Conservation (phyloP, 176 grass and related monocot species). For the Bolboschoenus planiculmis region DNA sequence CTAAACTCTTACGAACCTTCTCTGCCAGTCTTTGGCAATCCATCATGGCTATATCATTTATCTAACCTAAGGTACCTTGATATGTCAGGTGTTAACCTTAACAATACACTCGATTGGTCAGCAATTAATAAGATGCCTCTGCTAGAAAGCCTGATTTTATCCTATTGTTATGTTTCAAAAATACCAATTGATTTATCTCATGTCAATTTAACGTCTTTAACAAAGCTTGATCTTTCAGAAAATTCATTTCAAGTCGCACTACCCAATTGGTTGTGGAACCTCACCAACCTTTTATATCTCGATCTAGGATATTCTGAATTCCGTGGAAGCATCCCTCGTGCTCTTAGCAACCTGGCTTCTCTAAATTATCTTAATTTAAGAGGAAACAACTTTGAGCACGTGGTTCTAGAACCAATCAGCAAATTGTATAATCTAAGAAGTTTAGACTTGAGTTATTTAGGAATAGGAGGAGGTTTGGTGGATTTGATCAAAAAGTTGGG, state of each 20-base stretch:
- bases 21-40: neutral
- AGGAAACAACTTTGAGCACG: slow-evolving; percentile 23
- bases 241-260: slow-evolving; percentile 16
- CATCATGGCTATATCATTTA: slow-evolving; percentile 24
- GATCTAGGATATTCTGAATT: slow-evolving; percentile 17
- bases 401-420: neutral
- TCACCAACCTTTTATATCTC: slow-evolving; percentile 27
- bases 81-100: slow-evolving; percentile 8
- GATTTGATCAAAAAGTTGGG: neutral
- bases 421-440: slow-evolving; percentile 8
- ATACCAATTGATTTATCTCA: slow-evolving; percentile 8
- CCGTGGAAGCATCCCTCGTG: slow-evolving; percentile 16
- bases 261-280: slow-evolving; percentile 29
- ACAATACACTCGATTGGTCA: slow-evolving; percentile 17
- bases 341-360: slow-evolving; percentile 25
- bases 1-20: neutral
- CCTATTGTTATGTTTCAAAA: slow-evolving; percentile 13
- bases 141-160: slow-evolving; percentile 22
- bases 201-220: slow-evolving; percentile 25
- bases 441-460: neutral
- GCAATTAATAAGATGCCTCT: slow-evolving; percentile 30
- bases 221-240: neutral
- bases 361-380: slow-evolving; percentile 15
- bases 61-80: slow-evolving; percentile 14
- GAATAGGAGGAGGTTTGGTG: neutral